phyloP scores from a whole-genome alignment of 208 protist genomes.

The Leishmania mexicana region DNA sequence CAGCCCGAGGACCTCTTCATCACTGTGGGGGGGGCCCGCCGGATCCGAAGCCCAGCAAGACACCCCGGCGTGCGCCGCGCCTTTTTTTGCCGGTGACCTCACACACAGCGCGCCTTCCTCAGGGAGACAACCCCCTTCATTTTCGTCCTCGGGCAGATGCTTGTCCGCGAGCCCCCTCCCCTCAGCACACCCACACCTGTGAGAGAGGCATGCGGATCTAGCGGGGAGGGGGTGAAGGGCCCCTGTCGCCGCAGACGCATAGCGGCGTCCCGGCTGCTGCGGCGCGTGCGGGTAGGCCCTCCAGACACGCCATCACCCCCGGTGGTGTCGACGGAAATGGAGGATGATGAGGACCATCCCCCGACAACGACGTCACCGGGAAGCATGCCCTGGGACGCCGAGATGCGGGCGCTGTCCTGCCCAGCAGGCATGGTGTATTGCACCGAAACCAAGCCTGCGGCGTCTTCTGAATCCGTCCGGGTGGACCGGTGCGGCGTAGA shows the following conservation, averaged over 20 bases:
- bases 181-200: not conserved
- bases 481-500: too few relatives aligned
- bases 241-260: not conserved
- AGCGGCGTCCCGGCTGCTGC: too few relatives aligned
- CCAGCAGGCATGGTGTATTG: not conserved
- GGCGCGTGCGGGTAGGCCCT: too few relatives aligned
- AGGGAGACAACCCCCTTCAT: too few relatives aligned
- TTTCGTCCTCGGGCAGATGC: too few relatives aligned
- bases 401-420: not conserved
- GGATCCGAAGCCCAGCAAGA: not conserved
- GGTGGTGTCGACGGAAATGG: too few relatives aligned
- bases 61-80: not conserved
- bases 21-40: not conserved
- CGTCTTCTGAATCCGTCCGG: too few relatives aligned
- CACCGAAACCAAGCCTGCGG: not conserved
- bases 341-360: too few relatives aligned
- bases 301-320: too few relatives aligned
- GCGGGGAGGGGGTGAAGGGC: not conserved
- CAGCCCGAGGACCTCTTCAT: not conserved
- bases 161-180: too few relatives aligned
- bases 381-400: not conserved
- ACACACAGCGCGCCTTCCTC: not conserved
- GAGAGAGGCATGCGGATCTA: not conserved
- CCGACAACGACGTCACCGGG: not conserved
- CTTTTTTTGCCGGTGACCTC: not conserved